Conservation (phyloP, 306 rosid species). For the Cucurbita maxima region DNA sequence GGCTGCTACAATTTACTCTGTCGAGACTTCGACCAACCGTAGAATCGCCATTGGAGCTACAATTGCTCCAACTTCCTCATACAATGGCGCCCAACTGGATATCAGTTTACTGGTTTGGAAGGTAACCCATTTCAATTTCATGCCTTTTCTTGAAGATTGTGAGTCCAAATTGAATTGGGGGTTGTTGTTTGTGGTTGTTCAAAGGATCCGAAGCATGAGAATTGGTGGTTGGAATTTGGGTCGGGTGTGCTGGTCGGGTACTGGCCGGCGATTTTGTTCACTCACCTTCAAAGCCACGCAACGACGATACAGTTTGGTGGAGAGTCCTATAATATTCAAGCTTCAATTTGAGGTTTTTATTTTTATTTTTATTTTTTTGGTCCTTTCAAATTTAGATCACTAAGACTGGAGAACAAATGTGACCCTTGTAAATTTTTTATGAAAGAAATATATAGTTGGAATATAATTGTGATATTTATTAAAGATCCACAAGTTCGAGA, state of each 20-base stretch:
- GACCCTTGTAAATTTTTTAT: constrained; percentile 1
- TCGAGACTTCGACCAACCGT: constrained; percentile 75
- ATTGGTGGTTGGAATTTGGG: constrained; percentile 94
- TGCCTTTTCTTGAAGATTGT: neutral
- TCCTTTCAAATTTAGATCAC: neutral
- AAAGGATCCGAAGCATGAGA: constrained; percentile 94
- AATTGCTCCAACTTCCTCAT: constrained; percentile 77
- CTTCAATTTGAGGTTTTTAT: neutral
- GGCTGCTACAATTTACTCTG: constrained; percentile 91
- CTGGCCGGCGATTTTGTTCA: constrained; percentile 83
- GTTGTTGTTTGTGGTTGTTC: neutral
- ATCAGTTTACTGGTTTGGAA: constrained; percentile 85
- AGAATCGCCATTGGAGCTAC: constrained; percentile 95
- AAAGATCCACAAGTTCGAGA: neutral
- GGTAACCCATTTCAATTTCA: constrained; percentile 21
- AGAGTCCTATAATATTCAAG: constrained; percentile 84
- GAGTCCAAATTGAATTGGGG: neutral
- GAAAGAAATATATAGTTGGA: neutral
- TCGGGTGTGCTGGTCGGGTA: constrained; percentile 67
- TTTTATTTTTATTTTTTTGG: neutral
- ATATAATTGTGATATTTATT: neutral
- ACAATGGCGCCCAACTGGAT: constrained; percentile 71
- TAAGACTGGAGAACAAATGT: neutral
- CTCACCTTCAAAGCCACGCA: constrained; percentile 61
- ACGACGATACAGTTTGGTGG: constrained; percentile 95